Conservation (phyloP, 176 grass and related monocot genomes). For the Ensete glaucum region DNA sequence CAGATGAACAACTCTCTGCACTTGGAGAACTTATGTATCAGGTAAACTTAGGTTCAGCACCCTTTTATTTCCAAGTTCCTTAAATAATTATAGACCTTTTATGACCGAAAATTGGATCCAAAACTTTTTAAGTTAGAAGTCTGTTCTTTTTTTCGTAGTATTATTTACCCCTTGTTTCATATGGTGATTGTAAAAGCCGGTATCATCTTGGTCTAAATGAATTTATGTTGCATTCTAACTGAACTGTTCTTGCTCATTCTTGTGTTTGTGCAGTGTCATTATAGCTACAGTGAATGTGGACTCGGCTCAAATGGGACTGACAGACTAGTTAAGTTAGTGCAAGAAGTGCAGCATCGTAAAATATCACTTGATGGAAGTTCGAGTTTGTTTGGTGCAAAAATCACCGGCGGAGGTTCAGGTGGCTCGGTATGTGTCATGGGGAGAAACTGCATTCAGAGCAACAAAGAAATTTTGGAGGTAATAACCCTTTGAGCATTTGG, state of each 20-base stretch:
- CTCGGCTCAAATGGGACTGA: conserved; percentile 83
- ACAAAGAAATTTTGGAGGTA: conserved; percentile 78
- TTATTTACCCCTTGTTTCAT: background rate
- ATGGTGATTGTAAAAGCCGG: background rate
- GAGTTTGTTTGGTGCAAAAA: conserved; percentile 82
- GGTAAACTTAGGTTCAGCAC: conserved; percentile 28
- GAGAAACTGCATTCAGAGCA: conserved; percentile 70
- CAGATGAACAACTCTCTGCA: conserved; percentile 76
- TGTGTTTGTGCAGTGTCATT: conserved; percentile 59
- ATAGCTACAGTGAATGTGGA: conserved; percentile 86
- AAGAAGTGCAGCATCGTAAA: conserved; percentile 82
- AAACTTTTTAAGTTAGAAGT: background rate
- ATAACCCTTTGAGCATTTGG: background rate
- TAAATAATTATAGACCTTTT: no score
- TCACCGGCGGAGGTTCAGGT: conserved; percentile 79
- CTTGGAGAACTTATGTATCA: conserved; percentile 96
- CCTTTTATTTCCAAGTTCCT: background rate
- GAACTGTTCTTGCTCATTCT: background rate
- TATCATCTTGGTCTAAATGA: background rate
- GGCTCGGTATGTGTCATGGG: conserved; percentile 81
- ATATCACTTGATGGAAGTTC: conserved; percentile 27
- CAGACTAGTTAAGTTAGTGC: conserved; percentile 78
- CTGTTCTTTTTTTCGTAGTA: no score
- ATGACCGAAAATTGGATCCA: background rate
- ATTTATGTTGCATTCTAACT: background rate